Conservation (phyloP, 2,329 filamentous ascomycete genomes). For the Tolypocladium guangdongense region DNA sequence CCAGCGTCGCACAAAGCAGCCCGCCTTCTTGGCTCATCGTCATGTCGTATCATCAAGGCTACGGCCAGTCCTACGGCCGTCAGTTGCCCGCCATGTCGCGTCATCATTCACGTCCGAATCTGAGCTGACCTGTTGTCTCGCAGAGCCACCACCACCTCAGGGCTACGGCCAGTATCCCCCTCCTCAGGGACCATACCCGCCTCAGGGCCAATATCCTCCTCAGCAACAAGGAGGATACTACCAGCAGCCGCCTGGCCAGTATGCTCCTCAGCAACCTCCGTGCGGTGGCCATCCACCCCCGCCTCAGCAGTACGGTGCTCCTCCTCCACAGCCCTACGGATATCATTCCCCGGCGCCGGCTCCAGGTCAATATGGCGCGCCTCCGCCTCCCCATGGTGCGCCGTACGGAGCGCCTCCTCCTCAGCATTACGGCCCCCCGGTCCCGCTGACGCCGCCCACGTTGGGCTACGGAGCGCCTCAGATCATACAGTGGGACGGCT, state of each 20-base stretch:
- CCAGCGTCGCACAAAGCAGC: neutral
- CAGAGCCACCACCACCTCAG: constrained; percentile 24
- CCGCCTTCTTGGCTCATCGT: neutral
- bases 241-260: constrained; percentile 13
- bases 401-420: constrained; percentile 25
- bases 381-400: constrained; percentile 24
- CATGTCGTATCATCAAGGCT: constrained; percentile 27
- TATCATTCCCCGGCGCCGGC: constrained; percentile 7
- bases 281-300: constrained; percentile 7
- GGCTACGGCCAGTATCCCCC: constrained; percentile 28
- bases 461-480: constrained; percentile 66
- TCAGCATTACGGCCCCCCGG: constrained; percentile 21
- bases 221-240: constrained; percentile 18
- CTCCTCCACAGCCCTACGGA: constrained; percentile 15
- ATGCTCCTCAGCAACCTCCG: constrained; percentile 15
- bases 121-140: neutral
- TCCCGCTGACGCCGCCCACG: constrained; percentile 53
- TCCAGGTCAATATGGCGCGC: constrained; percentile 28
- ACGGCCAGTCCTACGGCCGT: constrained; percentile 23
- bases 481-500: constrained; percentile 57
- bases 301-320: constrained; percentile 17
- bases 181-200: constrained; percentile 14
- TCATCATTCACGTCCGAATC: neutral
- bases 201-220: constrained; percentile 18
- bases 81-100: constrained; percentile 10